Evolutionary conservation across 805 yeast genomes (phyloP), one percentile per base, ranked within the genome.

Genomic region (Metschnikowia dekortorum): DNA sequence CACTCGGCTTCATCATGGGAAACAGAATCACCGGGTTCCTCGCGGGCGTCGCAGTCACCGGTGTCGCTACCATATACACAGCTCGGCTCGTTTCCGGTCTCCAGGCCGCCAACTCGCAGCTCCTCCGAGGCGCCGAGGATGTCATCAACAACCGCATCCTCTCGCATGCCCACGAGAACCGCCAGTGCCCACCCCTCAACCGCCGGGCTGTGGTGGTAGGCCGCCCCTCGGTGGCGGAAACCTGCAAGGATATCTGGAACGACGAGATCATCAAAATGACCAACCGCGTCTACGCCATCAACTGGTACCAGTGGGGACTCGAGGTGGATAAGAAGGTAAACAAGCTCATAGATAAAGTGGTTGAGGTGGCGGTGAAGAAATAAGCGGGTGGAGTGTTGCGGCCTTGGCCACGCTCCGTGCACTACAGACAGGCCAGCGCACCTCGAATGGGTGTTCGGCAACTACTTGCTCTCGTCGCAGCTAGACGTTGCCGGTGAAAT

Each of bases 231-330:
- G 53, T 81, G 32, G 60, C 60, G 8, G 90, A 88, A 64, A 84
- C 90, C 0, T 71, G 79, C 53, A 85, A 83, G 56, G 95, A 87
- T 60, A 74, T 87, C 39, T 87, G 96, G 96, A 84, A 87, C 61
- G 82, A 80, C 41, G 91, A 86, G 62, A 77, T 87, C 48, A 75
- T 85, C 50, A 73, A 70, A 40, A 76, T 79, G 51, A 87, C 83
- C 22, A 81, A 82, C 56, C 84, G 86, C 80, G 57, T 85, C 11
- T 85, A 85, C 60, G 60, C 76, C 43, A 71, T 80, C 53, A 74
- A 76, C 62, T 68, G 81, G 77, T 70, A 78, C 65, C 67, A 69
- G 50, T 58, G 64, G 57, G 75, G 74, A 1, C 57, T 70, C 37
- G 59, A 65, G 28, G 63, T 66, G 13, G 75, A 73, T 57, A 59